Base-by-base conservation (phyloP, 1,139 yeast genomes). In the Candida albicans region DNA sequence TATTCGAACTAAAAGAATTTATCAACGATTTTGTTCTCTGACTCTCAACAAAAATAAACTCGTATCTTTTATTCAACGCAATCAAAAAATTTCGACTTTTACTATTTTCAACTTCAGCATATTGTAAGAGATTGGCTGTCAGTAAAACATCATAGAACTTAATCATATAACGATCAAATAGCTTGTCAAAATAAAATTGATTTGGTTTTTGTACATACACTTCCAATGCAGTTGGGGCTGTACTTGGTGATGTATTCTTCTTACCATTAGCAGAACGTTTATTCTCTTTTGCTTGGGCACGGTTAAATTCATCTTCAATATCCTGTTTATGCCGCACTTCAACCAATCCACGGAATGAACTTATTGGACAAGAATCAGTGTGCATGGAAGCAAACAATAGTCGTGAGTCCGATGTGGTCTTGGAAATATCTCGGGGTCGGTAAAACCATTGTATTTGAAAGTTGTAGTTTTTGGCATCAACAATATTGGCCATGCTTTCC, bases 381-480 rank as follows among this genome's bases (percentile, higher is more conserved):
- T 91, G 96, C 84, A 90, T 81, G 0, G 97, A 87, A 0, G 95
- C 93, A 59, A 74, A 89, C 4, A 93, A 67, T 41, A 87, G 65
- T 45, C 99, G 72, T 3, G 96, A 77, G 60, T 90, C 96, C 5
- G 72, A 63, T 1, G 86, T 72, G 32, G 78, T 74, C 49, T 82
- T 78, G 43, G 85, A 82, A 37, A 91, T 84, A 59, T 90, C 98
- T 49, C 95, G 69, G 0, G 96, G 95, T 40, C 99, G 73, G 59
- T 90, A 89, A 59, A 85, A 85, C 98, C 98, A 91, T 65, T 91
- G 95, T 52, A 93, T 82, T 47, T 82, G 83, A 52, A 89, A 81
- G 49, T 68, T 63, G 57, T 71, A 84, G 42, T 76, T 73, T 31
- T 69, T 72, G 2, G 85, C 82, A 24, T 47, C 63, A 25, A 59